These are phyloP conservation scores for Hypoxylon sp. DNA, from an alignment of 2,329 filamentous ascomycete genomes.

Conservation along the genomic window DNA sequence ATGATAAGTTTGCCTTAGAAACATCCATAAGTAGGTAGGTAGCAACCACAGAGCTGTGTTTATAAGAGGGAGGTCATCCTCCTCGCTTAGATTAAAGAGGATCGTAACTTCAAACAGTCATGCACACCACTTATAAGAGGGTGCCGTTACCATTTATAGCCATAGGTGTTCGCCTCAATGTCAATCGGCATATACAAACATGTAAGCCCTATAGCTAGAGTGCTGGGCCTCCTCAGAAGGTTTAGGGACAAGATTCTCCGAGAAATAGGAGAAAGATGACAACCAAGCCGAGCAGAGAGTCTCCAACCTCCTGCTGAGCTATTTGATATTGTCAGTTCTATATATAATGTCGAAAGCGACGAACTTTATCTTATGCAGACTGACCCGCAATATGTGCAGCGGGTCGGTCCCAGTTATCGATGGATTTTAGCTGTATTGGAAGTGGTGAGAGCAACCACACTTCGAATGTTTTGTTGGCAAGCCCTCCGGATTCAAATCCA, in stretches of 20 bases:
- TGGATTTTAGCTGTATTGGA: background rate
- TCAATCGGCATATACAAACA: too few species aligned
- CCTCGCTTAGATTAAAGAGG: background rate
- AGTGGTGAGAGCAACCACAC: background rate
- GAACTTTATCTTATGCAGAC: background rate
- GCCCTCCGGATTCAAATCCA: background rate
- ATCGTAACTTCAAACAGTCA: background rate
- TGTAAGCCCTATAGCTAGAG: too few species aligned
- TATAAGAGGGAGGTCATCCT: background rate
- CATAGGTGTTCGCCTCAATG: too few species aligned
- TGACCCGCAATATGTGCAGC: background rate
- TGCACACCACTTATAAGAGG: too few species aligned
- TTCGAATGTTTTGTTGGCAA: background rate
- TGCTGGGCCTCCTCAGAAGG: background rate
- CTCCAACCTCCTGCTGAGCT: background rate
- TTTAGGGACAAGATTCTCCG: background rate
- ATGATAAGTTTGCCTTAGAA: background rate
- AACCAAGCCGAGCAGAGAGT: background rate
- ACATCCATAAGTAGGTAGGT: too few species aligned
- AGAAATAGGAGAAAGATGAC: background rate
- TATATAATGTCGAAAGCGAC: background rate
- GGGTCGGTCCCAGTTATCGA: background rate
- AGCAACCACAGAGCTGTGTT: background rate
- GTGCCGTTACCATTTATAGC: too few species aligned
- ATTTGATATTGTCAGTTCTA: background rate